Evolutionary conservation across 768 basidiomycete species (phyloP), one percentile per base, ranked within the genome.

Genomic region (Phlegmacium glaucopus): DNA sequence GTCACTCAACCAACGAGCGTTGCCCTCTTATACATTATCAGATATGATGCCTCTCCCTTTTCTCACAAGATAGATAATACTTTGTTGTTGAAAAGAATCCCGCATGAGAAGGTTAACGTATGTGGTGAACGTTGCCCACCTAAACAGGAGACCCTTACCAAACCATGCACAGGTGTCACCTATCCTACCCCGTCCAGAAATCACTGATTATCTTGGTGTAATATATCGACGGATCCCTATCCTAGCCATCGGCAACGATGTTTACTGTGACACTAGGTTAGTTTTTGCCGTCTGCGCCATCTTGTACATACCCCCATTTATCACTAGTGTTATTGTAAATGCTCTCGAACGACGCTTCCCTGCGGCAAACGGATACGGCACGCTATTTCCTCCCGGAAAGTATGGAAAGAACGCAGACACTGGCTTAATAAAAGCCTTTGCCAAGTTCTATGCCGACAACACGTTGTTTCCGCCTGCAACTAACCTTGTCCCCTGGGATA

Each of bases 141-240:
- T 32, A 45, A n/a, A 6, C 4, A 44, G 11, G 32, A 17, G 27
- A 22, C 22, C 36, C 36, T 18, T 42, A 17, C 43, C 11, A 27
- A 9, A 4, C 26, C 13, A 16, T 30, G 39, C 11, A 9, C 50
- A 83, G 80, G 77, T 82, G 12, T 65, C 77, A 2, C 58, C 58
- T 42, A 61, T 67, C n/a, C 68, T 78, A 6, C 80, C 81, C 29
- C 78, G 81, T 11, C 76, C 80, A 6, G 81, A 78, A 57, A 71
- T 83, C 42, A 71, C 77, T 42, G 72, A 75, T 16, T 57, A 73
- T 1, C 68, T 76, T 6, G 82, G 80, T 3, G 62, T 83, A 9
- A 64, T 65, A 18, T 82, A 83, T 60, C 77, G 82, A 9, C 73
- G 77, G 11, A 79, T 85, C 18, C 80, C 81, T 9, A 66, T 83